These are phyloP conservation scores for Turnera subulata DNA, from an alignment of 345 rosid species.

Conservation along the genomic window DNA sequence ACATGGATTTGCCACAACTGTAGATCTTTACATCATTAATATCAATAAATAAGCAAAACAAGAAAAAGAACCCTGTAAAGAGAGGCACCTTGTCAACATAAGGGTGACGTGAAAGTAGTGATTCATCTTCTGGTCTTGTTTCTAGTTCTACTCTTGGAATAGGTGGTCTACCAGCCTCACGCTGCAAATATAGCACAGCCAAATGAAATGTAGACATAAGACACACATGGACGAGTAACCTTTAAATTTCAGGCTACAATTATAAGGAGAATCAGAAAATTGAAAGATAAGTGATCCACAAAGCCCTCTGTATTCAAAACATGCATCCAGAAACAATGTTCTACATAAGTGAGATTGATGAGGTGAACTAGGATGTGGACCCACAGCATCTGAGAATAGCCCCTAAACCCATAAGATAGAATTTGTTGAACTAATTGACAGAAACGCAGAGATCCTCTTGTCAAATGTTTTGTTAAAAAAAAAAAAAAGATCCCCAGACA, in stretches of 20 bases:
- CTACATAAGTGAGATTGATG: too few species aligned
- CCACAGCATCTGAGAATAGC: too few species aligned
- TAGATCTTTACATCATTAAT: not conserved
- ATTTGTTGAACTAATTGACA: not conserved
- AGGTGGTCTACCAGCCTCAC: slow-evolving; percentile 90
- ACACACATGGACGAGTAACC: not conserved
- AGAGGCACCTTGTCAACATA: slow-evolving; percentile 73
- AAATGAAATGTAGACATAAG: not conserved
- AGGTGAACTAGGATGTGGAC: too few species aligned
- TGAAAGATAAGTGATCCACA: too few species aligned
- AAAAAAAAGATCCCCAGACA: not conserved
- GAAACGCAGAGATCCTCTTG: not conserved
- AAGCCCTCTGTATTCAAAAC: not conserved
- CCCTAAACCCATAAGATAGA: not conserved
- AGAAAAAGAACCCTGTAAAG: not conserved
- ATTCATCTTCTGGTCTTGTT: slow-evolving; percentile 73
- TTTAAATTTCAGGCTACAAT: not conserved
- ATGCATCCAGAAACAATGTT: not conserved
- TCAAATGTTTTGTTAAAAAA: not conserved
- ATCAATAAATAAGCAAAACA: not conserved
- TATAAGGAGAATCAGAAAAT: not conserved
- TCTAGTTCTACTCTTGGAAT: slow-evolving; percentile 76
- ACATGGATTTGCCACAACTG: slow-evolving; percentile 93
- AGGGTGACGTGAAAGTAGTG: slow-evolving; percentile 86
- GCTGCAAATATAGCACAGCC: slow-evolving; percentile 40